These are phyloP conservation scores for Pyrenula massariospora DNA, from an alignment of 495 filamentous ascomycete species.

Conservation along the genomic window DNA sequence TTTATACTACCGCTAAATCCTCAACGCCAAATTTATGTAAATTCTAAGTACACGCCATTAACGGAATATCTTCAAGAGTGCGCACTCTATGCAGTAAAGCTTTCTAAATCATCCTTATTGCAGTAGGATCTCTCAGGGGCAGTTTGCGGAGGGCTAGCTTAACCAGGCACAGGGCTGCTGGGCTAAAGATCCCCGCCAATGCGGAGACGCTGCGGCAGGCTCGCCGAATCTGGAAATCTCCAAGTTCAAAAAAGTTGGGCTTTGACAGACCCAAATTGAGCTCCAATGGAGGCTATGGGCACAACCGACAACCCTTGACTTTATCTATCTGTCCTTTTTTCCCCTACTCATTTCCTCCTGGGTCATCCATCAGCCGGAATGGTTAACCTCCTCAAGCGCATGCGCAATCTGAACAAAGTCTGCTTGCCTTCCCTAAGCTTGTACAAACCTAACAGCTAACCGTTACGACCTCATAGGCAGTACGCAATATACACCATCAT, in stretches of 20 bases:
- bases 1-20: too few species aligned
- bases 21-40: too few species aligned
- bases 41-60: too few species aligned
- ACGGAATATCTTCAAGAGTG: too few species aligned
- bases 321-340: not conserved
- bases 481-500: not conserved
- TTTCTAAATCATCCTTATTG: too few species aligned
- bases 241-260: not conserved
- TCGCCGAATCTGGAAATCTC: not conserved
- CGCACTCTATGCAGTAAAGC: too few species aligned
- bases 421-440: constrained; percentile 19
- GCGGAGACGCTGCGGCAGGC: not conserved
- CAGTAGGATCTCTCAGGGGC: too few species aligned
- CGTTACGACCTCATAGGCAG: not conserved
- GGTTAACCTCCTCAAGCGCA: constrained; percentile 68
- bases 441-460: not conserved
- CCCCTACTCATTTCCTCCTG: not conserved
- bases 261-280: not conserved
- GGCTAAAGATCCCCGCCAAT: not conserved
- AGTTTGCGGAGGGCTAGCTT: too few species aligned
- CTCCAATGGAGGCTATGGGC: not conserved
- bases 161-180: too few species aligned
- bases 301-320: not conserved
- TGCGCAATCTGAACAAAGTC: constrained; percentile 68
- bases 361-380: constrained; percentile 25